Base-by-base conservation (phyloP, 2,329 filamentous ascomycete genomes). In the Pseudogymnoascus sp. region DNA sequence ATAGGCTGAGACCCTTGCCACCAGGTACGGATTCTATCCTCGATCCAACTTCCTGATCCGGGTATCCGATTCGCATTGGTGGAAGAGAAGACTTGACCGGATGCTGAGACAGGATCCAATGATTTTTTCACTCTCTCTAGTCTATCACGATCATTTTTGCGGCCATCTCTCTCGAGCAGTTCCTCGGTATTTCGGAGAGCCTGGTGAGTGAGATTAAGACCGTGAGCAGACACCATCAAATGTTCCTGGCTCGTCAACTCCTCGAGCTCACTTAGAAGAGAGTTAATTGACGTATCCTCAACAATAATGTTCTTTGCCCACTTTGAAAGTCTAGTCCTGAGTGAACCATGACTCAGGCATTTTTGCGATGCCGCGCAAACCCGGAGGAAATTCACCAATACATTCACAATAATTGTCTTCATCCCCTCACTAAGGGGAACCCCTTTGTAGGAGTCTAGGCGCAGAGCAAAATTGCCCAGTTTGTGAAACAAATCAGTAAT, bases 1-100 rank as follows among this genome's bases (percentile, higher is more conserved):
- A 60, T 7, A 60, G 56, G 56, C 56, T 60, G 33, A 6, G 56
- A 16, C 19, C 56, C 56, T 41, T 33, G 28, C 56, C 56, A 60
- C 56, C 56, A 60, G 56, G 56, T 28, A 16, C n/a, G 56, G 22
- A 60, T 60, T 6, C 56, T 38, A 41, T 60, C 56, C 37, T 60
- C 56, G 19, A 60, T 60, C 56, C 56, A 60, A 26, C 56, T 60
- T 3, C 56, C 56, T n/a, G 56, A 60, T 38, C 56, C 56, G n/a
- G 56, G 56, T 60, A 60, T 38, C 8, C 56, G 28, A 60, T 60
- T 60, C 5, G 19, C 56, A 6, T 26, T 37, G 7, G 12, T 60
- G 28, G 56, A 50, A 50, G 43, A 50, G 12, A 50, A 28, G 24
- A 50, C 24, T 14, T 50, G 43, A 2, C 43, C 43, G 28, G 43